Evolutionary conservation across 2,329 filamentous ascomycete species (phyloP), one percentile per base, ranked within the genome.

Genomic region (Ophiostoma sp.): DNA sequence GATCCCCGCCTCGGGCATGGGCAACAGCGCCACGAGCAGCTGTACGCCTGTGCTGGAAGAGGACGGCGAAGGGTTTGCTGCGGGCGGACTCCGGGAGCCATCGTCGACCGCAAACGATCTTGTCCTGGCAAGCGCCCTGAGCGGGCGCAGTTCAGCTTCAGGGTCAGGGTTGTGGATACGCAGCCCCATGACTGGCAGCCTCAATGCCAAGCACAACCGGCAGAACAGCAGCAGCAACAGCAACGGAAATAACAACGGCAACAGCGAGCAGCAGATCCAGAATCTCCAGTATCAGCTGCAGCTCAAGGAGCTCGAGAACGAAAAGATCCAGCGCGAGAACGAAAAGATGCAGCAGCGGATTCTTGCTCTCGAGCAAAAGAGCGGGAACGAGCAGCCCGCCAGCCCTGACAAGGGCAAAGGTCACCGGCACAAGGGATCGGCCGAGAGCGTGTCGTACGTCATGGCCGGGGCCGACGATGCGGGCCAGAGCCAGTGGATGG

Each of bases 401-500:
- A 76, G 71, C 41, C 76, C 77, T 20, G 77, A 76, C 7, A 77
- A 77, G 76, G 81, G 83, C 23, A 84, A 86, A 72, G 82, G 83
- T 7, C 52, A 23, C 8, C n/a, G n/a, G 52, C n/a, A 23, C 52
- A 54, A 54, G n/a, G 52, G 52, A 5, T 54, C 52, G 11, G 52
- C 52, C 52, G 52, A 54, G n/a, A 54, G 52, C 52, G n/a, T 54
- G n/a, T 54, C 52, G 52, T 54, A 54, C n/a, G 82, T 85, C 27
- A 64, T 64, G 57, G 57, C 57, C 5, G 57, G 57, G 11, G 13
- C 57, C 2, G 84, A 84, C 72, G 87, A 90, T 75, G 86, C 90
- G 75, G 85, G 84, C 0, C 85, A 85, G 73, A 84, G 83, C 70
- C 80, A 88, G 65, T 92, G 90, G 90, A 85, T 92, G 8, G 80